Conservation (phyloP, 768 basidiomycete species). For the Crepidotus variabilis region DNA sequence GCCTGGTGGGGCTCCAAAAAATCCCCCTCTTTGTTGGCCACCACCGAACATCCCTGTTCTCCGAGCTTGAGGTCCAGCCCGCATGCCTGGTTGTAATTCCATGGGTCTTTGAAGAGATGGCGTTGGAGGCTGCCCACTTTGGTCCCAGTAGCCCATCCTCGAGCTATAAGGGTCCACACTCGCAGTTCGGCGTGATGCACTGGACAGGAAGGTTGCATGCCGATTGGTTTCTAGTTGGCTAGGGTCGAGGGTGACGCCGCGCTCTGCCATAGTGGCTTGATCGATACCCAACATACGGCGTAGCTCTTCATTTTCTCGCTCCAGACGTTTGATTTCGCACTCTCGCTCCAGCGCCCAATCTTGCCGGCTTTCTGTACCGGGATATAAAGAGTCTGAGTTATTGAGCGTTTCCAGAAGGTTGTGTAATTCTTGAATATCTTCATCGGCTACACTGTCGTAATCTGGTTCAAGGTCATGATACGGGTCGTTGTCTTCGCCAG, state of each 20-base stretch:
- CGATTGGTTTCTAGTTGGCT: constrained; percentile 42
- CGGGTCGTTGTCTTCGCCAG: constrained; percentile 57
- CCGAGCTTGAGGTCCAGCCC: constrained; percentile 48
- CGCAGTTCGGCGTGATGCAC: constrained; percentile 25
- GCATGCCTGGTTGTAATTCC: constrained; percentile 49
- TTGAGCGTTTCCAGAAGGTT: constrained; percentile 37
- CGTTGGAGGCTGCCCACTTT: constrained; percentile 28
- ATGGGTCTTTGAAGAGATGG: constrained; percentile 40
- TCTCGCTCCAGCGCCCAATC: constrained; percentile 93
- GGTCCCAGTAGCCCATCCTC: constrained; percentile 28
- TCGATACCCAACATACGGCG: constrained; percentile 77
- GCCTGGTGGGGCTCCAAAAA: constrained; percentile 28
- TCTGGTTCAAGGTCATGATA: constrained; percentile 29
- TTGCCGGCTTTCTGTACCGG: constrained; percentile 37
- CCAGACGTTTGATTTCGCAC: constrained; percentile 76
- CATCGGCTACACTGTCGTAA: constrained; percentile 28
- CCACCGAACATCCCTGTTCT: constrained; percentile 58
- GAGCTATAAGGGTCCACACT: constrained; percentile 13
- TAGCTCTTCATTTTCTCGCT: constrained; percentile 78
- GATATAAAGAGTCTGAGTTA: constrained; percentile 27
- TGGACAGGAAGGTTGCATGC: constrained; percentile 29
- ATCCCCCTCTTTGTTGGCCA: constrained; percentile 33
- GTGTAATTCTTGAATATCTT: constrained; percentile 37
- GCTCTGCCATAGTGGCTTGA: constrained; percentile 43
- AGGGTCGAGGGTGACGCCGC: constrained; percentile 50